Evolutionary conservation across 495 filamentous ascomycete species (phyloP).

Genomic region (Cercophora sp.): DNA sequence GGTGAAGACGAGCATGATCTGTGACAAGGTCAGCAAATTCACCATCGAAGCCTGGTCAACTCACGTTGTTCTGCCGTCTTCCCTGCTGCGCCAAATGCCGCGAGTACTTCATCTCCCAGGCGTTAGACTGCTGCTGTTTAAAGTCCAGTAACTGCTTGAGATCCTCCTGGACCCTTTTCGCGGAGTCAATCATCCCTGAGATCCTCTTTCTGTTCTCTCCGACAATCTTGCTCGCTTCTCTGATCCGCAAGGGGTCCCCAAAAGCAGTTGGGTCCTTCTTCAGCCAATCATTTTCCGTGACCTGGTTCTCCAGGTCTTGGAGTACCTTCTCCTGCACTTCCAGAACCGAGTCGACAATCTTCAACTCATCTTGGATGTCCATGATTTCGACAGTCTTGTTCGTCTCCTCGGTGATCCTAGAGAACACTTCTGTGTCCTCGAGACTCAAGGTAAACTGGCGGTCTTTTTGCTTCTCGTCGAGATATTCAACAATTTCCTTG

Average conservation of each 20-base stretch:
- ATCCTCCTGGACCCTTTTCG: neutral
- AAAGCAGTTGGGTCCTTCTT: neutral
- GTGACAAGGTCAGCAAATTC: neutral
- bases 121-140: neutral
- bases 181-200: neutral
- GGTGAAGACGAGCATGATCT: neutral
- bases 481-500: neutral
- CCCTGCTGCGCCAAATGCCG: neutral
- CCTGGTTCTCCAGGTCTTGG: neutral
- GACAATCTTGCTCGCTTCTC: neutral
- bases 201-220: neutral
- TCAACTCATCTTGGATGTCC: neutral
- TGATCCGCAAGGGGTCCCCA: neutral
- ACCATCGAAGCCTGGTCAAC: neutral
- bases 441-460: no score
- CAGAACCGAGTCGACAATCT: neutral
- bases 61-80: neutral
- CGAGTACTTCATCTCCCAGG: neutral
- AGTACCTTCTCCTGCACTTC: neutral
- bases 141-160: neutral
- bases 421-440: no score
- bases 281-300: neutral
- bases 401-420: neutral
- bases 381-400: neutral
- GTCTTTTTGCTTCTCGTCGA: neutral